A percentile compares a stretch with the other conserved stretches of the same genome.
These are phyloP conservation scores for Diplotaxis tenuifolia DNA, from an alignment of 345 rosid genomes.

Conservation along the genomic window DNA sequence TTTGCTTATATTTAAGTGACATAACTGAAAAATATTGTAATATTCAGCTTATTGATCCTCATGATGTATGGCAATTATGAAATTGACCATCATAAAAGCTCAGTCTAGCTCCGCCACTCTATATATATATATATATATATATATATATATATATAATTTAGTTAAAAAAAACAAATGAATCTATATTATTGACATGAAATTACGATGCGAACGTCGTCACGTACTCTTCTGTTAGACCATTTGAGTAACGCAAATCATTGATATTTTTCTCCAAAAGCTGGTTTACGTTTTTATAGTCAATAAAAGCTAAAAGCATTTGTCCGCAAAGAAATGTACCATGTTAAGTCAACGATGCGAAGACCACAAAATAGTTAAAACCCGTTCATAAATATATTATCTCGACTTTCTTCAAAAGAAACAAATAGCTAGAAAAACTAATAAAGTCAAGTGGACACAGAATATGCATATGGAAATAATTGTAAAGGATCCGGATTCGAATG, in stretches of 20 bases:
- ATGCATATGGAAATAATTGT: not conserved
- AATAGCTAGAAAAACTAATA: not conserved
- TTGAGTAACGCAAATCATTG: not conserved
- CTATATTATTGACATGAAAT: conserved; percentile 3
- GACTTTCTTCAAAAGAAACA: conserved; percentile 9
- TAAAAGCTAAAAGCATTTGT: conserved; percentile 13
- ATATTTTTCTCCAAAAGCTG: not conserved
- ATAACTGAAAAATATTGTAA: too few relatives aligned
- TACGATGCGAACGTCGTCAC: conserved; percentile 12
- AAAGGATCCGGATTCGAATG: too few relatives aligned
- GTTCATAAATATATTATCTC: not conserved
- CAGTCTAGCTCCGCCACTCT: too few relatives aligned
- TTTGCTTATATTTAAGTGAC: too few relatives aligned
- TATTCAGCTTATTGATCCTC: too few relatives aligned
- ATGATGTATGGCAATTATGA: too few relatives aligned
- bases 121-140: too few relatives aligned
- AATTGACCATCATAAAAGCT: too few relatives aligned
- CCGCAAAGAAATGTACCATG: not conserved
- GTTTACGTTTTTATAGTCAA: conserved; percentile 20
- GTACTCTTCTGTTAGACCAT: not conserved
- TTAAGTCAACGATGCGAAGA: not conserved
- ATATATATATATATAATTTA: too few relatives aligned
- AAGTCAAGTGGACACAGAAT: not conserved
- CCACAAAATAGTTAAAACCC: conserved; percentile 19
- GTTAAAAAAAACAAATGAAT: not conserved